Conservation (phyloP, 179 eudicot species). For the Spinacia oleracea region DNA sequence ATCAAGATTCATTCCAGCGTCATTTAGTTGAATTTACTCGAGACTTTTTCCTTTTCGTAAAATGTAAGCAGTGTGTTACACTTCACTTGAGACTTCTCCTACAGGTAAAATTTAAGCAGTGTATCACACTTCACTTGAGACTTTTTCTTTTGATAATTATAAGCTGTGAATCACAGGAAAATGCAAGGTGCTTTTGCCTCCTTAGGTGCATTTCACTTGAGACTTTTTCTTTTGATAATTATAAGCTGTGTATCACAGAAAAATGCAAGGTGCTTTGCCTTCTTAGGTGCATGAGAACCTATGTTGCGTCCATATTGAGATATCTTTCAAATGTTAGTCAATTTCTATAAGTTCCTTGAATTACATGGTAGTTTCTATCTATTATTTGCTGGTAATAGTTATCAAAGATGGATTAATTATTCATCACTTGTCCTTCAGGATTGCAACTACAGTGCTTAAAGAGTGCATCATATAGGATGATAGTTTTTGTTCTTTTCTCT, state of each 20-base stretch:
- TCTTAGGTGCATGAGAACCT: neutral
- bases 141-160: no score
- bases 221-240: neutral
- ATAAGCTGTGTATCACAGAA: neutral
- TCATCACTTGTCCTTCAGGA: neutral
- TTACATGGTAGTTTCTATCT: neutral
- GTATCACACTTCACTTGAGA: neutral
- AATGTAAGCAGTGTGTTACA: neutral
- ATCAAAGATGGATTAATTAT: neutral
- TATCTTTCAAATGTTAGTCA: neutral
- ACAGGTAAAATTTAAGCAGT: no score
- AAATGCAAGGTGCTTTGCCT: neutral
- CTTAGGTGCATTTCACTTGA: neutral
- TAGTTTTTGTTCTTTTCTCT: neutral
- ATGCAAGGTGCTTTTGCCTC: neutral
- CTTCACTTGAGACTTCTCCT: no score
- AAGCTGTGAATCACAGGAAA: no score
- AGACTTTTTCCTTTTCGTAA: neutral
- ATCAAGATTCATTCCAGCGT: neutral
- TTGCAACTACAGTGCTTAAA: neutral
- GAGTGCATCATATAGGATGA: neutral
- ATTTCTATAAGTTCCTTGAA: neutral
- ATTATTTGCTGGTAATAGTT: slow-evolving; percentile 10
- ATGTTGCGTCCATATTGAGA: neutral
- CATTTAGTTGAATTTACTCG: neutral